Evolutionary conservation across 257 asterid genomes (phyloP).

Genomic region (Solanum sejunctum): DNA sequence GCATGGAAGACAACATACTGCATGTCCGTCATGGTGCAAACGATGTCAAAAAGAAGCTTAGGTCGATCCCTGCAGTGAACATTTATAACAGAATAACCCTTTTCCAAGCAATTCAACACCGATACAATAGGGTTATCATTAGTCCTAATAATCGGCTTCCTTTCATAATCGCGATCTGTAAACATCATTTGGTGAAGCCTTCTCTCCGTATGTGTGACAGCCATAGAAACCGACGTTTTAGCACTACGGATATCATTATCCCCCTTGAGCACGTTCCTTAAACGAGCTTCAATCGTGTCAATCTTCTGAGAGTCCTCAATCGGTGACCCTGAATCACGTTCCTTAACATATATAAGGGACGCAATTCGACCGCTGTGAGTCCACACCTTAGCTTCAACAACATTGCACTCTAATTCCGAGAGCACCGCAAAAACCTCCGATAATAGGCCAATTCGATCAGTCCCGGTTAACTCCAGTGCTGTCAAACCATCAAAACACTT

Average conservation of each 20-base stretch:
- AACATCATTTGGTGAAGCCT: constrained; percentile 99
- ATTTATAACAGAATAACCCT: constrained; percentile 74
- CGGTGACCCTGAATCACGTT: constrained; percentile 51
- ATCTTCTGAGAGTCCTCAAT: constrained; percentile 58
- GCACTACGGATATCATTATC: constrained; percentile 79
- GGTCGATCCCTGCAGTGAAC: constrained; percentile 72
- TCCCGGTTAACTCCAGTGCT: constrained; percentile 76
- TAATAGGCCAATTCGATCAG: constrained; percentile 72
- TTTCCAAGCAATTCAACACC: constrained; percentile 70
- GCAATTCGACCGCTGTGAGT: constrained; percentile 93
- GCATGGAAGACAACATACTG: constrained; percentile 85
- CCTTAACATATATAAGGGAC: constrained; percentile 57
- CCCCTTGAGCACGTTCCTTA: constrained; percentile 84
- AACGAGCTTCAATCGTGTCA: constrained; percentile 39
- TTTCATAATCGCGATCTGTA: constrained; percentile 79
- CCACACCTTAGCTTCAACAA: constrained; percentile 86
- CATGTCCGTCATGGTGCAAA: constrained; percentile 94
- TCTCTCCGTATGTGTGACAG: constrained; percentile 72
- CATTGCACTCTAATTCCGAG: constrained; percentile 49
- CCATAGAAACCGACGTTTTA: constrained; percentile 51
- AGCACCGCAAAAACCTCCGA: constrained; percentile 93
- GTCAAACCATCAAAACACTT: constrained; percentile 63
- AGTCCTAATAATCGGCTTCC: constrained; percentile 28
- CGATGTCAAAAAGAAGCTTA: constrained; percentile 79
- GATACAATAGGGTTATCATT: constrained; percentile 38